A percentile compares a stretch with the other conserved stretches of the same genome.
These are phyloP conservation scores for Phycomyces blakesleeanus DNA, from an alignment of 192 early-diverging fungal genomes.

Conservation along the genomic window DNA sequence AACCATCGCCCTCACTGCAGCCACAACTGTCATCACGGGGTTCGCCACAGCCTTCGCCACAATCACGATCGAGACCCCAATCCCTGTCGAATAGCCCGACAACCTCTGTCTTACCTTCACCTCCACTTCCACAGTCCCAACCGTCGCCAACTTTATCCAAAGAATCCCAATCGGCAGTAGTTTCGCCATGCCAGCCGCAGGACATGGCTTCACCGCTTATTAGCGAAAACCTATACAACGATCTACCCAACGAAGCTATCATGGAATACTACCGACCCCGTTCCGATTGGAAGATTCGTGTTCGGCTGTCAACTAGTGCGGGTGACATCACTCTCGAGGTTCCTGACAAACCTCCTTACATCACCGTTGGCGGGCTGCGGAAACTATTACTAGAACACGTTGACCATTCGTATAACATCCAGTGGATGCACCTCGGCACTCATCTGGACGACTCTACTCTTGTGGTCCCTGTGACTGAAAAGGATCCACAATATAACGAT, in stretches of 20 bases:
- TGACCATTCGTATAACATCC: not conserved
- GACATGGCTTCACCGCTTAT: not conserved
- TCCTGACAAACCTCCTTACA: not conserved
- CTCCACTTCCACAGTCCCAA: not conserved
- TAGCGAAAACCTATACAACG: not conserved
- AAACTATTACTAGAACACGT: not conserved
- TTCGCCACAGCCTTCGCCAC: not conserved
- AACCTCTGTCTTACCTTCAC: not conserved
- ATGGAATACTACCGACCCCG: not conserved
- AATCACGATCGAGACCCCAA: not conserved
- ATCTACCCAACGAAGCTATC: not conserved
- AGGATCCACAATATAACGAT: no score
- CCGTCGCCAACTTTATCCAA: not conserved
- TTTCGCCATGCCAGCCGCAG: not conserved
- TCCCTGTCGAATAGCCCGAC: not conserved
- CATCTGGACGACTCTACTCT: not conserved
- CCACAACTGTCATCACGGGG: not conserved
- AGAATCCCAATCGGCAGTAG: not conserved
- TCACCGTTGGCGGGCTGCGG: not conserved
- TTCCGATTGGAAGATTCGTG: not conserved
- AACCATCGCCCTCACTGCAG: not conserved
- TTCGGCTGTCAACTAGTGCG: slow-evolving; percentile 11
- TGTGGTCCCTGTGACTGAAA: not conserved
- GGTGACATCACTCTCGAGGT: not conserved
- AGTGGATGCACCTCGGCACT: not conserved